phyloP scores from a whole-genome alignment of 2,329 filamentous ascomycete species.

The Knoxdaviesia capensis region DNA sequence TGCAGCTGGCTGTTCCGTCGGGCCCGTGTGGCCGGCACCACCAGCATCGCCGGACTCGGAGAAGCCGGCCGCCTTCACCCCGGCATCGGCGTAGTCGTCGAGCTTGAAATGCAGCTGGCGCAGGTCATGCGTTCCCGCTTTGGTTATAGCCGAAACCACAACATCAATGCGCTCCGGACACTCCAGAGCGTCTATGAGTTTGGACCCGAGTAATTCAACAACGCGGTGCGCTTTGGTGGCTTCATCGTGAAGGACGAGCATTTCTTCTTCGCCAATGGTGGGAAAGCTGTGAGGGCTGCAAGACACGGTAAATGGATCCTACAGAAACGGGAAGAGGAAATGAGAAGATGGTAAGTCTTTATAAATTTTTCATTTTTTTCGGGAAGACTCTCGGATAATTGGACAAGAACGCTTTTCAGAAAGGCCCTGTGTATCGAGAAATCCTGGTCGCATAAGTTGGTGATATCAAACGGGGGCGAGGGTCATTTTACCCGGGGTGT shows the following conservation, averaged over 20 bases:
- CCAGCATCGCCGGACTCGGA: too few species aligned
- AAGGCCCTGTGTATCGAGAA: too few species aligned
- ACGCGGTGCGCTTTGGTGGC: background rate
- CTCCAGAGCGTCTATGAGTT: constrained; percentile 15
- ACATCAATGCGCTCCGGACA: constrained; percentile 36
- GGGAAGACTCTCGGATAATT: too few species aligned
- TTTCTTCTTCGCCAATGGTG: background rate
- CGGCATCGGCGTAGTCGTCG: background rate
- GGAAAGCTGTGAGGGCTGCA: too few species aligned
- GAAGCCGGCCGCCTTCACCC: background rate
- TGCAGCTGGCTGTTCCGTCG: background rate
- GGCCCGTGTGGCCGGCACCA: background rate
- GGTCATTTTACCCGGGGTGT: too few species aligned
- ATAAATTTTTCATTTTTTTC: too few species aligned
- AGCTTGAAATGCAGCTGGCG: background rate
- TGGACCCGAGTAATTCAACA: constrained; percentile 1
- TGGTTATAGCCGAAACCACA: constrained; percentile 19
- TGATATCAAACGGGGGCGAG: too few species aligned
- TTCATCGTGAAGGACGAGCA: constrained; percentile 1
- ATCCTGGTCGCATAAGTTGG: too few species aligned
- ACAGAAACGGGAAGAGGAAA: too few species aligned
- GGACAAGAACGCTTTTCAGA: too few species aligned
- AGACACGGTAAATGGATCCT: too few species aligned
- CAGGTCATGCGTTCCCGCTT: background rate
- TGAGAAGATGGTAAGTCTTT: too few species aligned